Conservation (phyloP, 2,329 filamentous ascomycete genomes). For the Pleomassaria siparia region DNA sequence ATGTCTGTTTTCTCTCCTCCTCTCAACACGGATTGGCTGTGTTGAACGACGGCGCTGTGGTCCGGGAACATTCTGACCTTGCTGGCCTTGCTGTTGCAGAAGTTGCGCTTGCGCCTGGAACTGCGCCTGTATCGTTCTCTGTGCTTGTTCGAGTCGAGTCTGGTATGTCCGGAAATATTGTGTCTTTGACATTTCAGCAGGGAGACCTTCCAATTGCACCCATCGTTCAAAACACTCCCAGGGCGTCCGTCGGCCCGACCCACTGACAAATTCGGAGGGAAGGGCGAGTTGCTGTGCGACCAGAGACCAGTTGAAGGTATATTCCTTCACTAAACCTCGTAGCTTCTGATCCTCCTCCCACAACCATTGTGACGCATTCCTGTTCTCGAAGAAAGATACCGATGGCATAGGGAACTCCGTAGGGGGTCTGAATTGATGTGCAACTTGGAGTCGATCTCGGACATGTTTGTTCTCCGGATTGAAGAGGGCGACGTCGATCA, state of each 20-base stretch:
- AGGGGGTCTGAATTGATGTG: slow-evolving; percentile 89
- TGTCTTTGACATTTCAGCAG: slow-evolving; percentile 90
- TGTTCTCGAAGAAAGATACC: slow-evolving; percentile 85
- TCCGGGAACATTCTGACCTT: slow-evolving; percentile 49
- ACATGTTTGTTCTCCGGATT: slow-evolving; percentile 86
- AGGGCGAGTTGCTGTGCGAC: slow-evolving; percentile 79
- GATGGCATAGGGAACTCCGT: slow-evolving; percentile 90
- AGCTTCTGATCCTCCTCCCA: slow-evolving; percentile 88
- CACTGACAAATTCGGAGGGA: slow-evolving; percentile 77
- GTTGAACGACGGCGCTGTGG: slow-evolving; percentile 69
- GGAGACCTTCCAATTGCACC: slow-evolving; percentile 87
- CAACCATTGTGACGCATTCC: slow-evolving; percentile 89
- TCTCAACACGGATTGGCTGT: slow-evolving; percentile 78
- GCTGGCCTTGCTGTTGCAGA: slow-evolving; percentile 58
- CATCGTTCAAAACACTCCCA: slow-evolving; percentile 99
- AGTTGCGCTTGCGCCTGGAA: slow-evolving; percentile 57
- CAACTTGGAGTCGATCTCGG: slow-evolving; percentile 84
- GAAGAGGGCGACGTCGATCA: slow-evolving; percentile 81
- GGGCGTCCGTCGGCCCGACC: slow-evolving; percentile 84
- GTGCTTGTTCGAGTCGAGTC: slow-evolving; percentile 63
- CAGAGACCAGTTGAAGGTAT: slow-evolving; percentile 96
- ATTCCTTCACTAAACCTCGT: slow-evolving; percentile 80
- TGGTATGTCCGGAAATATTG: slow-evolving; percentile 86
- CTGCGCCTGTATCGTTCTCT: slow-evolving; percentile 60
- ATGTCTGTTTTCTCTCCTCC: slow-evolving; percentile 82